Evolutionary conservation across 164 flowering plant genomes (phyloP).

Genomic region (Platanus orientalis): DNA sequence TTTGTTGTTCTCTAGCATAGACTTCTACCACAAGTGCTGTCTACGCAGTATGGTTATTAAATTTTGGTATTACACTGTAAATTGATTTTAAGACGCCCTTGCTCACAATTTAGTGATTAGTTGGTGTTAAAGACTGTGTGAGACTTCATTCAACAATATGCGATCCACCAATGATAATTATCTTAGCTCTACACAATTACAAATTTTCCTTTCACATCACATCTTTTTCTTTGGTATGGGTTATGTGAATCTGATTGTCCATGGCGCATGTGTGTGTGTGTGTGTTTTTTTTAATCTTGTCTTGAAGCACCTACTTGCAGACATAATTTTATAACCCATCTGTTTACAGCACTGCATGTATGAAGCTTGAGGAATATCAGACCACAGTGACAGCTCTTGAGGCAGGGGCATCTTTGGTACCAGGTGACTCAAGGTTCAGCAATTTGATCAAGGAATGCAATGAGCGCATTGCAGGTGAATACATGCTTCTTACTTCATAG

Average conservation of each 20-base stretch:
- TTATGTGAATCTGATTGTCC: background rate
- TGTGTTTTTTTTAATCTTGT: background rate
- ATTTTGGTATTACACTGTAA: no score
- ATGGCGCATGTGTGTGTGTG: background rate
- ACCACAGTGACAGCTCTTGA: conserved; percentile 64
- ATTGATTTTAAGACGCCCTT: no score
- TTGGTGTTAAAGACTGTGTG: no score
- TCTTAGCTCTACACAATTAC: no score
- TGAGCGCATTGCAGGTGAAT: conserved; percentile 46
- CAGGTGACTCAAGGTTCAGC: conserved; percentile 49
- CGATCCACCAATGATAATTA: no score
- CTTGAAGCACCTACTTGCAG: no score
- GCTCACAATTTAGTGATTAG: no score
- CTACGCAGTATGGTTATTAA: no score
- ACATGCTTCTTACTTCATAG: background rate
- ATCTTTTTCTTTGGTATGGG: background rate
- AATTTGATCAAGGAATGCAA: conserved; percentile 62
- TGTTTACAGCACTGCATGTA: conserved; percentile 45
- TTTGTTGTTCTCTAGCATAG: no score
- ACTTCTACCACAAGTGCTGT: no score
- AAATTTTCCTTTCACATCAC: background rate
- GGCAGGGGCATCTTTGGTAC: conserved; percentile 47
- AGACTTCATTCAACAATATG: no score
- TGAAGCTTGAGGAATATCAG: conserved; percentile 66
- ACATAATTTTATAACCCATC: background rate